Conservation (phyloP, 2,329 filamentous ascomycete species). For the Phoma herbarum region DNA sequence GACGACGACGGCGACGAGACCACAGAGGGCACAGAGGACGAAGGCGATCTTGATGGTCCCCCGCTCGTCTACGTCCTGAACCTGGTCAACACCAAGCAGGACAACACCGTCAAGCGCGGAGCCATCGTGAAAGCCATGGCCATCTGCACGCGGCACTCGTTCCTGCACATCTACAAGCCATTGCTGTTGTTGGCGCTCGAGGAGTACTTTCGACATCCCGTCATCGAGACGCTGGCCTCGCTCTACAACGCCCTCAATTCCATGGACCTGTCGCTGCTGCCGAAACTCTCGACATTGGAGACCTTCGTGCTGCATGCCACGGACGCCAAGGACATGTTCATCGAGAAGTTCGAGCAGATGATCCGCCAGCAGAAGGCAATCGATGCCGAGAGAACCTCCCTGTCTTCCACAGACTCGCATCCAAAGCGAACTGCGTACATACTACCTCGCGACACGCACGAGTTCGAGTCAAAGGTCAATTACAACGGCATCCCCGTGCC, state of each 20-base stretch:
- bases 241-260: slow-evolving; percentile 93
- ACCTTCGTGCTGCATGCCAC: slow-evolving; percentile 85
- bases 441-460: slow-evolving; percentile 92
- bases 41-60: slow-evolving; percentile 75
- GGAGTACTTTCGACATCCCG: slow-evolving; percentile 94
- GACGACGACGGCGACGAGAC: slow-evolving; percentile 60
- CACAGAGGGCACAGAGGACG: slow-evolving; percentile 63
- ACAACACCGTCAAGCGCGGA: slow-evolving; percentile 89
- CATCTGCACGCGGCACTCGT: slow-evolving; percentile 96
- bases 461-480: slow-evolving; percentile 93
- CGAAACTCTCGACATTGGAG: slow-evolving; percentile 82
- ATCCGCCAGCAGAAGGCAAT: slow-evolving; percentile 81
- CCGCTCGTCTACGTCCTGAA: slow-evolving; percentile 97
- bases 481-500: slow-evolving; percentile 98
- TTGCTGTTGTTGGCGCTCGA: slow-evolving; percentile 89
- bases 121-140: slow-evolving; percentile 98
- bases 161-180: slow-evolving; percentile 99
- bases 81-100: slow-evolving; percentile 96
- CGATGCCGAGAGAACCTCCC: slow-evolving; percentile 56
- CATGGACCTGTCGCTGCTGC: slow-evolving; percentile 96
- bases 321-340: slow-evolving; percentile 94
- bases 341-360: slow-evolving; percentile 97
- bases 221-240: slow-evolving; percentile 84
- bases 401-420: slow-evolving; percentile 50
- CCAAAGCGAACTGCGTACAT: slow-evolving; percentile 70